These are phyloP conservation scores for Tanacetum coccineum DNA, from an alignment of 129 eudicot genomes.

Conservation along the genomic window DNA sequence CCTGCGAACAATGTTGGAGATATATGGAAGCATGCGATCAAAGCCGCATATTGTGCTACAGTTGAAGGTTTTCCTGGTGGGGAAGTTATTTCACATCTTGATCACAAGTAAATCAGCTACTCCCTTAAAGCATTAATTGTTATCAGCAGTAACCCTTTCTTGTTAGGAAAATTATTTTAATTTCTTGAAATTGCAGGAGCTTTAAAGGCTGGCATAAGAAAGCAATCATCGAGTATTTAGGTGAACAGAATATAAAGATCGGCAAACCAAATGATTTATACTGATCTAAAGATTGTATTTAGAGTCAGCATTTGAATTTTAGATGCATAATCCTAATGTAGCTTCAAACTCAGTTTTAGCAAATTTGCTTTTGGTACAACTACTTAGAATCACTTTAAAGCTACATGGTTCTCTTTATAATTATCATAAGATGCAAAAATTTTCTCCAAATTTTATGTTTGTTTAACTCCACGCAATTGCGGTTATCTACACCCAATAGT, in stretches of 20 bases:
- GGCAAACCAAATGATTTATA: conserved; percentile 79
- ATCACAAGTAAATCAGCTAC: conserved; percentile 65
- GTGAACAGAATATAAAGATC: conserved; percentile 50
- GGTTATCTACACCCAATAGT: too few species aligned
- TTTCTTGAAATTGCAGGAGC: conserved; percentile 51
- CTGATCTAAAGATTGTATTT: conserved; percentile 23
- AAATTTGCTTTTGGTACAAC: too few species aligned
- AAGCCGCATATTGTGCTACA: conserved; percentile 74
- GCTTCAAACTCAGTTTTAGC: neutral
- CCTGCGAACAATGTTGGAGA: conserved; percentile 60
- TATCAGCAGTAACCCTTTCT: neutral
- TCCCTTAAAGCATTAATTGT: conserved; percentile 7
- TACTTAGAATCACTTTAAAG: too few species aligned
- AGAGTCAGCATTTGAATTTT: too few species aligned
- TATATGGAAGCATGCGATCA: conserved; percentile 77
- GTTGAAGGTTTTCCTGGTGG: conserved; percentile 83
- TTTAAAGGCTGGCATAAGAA: conserved; percentile 97
- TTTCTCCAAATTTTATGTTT: too few species aligned
- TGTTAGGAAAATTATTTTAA: neutral
- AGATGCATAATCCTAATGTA: too few species aligned
- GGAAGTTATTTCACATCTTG: conserved; percentile 80
- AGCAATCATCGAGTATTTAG: conserved; percentile 54
- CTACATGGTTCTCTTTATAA: too few species aligned
- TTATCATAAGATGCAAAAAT: too few species aligned
- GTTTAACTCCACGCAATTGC: too few species aligned